Evolutionary conservation across 2,329 filamentous ascomycete genomes (phyloP).

Genomic region (Xylaria digitata): DNA sequence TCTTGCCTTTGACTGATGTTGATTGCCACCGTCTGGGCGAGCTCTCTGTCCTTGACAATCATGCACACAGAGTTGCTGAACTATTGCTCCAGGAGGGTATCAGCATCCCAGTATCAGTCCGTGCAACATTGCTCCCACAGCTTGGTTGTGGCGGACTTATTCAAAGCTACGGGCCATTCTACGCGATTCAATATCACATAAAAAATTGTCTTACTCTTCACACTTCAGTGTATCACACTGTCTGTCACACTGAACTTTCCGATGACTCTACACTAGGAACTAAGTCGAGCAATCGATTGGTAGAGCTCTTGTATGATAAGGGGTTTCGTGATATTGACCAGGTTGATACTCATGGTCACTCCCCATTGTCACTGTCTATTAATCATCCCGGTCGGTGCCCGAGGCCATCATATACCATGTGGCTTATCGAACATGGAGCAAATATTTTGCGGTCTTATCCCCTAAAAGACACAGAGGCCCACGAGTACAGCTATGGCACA

Average conservation of each 20-base stretch:
- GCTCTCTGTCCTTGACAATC: background rate
- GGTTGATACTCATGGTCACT: background rate
- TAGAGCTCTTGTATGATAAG: background rate
- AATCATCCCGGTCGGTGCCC: background rate
- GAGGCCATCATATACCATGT: background rate
- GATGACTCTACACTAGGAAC: too few relatives aligned
- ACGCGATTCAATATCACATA: too few relatives aligned
- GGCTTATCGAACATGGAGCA: slow-evolving; percentile 8
- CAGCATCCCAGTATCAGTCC: background rate
- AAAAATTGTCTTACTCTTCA: background rate
- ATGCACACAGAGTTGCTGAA: slow-evolving; percentile 9
- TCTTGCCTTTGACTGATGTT: background rate
- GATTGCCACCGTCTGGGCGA: background rate
- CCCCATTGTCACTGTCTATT: background rate
- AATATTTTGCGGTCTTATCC: background rate
- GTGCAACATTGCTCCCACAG: background rate
- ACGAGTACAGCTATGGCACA: background rate
- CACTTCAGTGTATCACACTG: background rate
- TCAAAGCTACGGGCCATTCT: too few relatives aligned
- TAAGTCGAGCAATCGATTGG: background rate
- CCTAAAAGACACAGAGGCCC: background rate
- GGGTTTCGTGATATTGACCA: background rate
- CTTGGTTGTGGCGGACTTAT: background rate
- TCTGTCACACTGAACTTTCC: too few relatives aligned
- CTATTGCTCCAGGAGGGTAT: background rate